phyloP scores from a whole-genome alignment of 306 rosid species.

The Canavalia ensiformis region DNA sequence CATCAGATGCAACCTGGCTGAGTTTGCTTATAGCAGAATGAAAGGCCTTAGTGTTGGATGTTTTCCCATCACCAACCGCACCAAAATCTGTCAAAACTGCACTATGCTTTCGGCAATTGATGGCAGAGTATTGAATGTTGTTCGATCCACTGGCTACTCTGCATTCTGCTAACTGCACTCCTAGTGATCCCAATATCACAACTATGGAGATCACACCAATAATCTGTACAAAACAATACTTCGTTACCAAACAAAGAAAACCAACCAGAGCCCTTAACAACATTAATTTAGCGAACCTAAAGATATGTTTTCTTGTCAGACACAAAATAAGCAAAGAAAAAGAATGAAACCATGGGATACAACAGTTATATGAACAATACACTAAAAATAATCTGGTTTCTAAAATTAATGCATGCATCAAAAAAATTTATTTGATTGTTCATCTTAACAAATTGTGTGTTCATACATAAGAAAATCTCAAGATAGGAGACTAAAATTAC shows the following conservation, averaged over 20 bases:
- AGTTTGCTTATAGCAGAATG: slow-evolving; percentile 61
- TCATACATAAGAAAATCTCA: not conserved
- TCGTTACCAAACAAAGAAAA: not conserved
- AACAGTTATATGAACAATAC: slow-evolving; percentile 4
- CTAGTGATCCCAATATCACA: slow-evolving; percentile 39
- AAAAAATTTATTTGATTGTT: not conserved
- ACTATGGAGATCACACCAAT: slow-evolving; percentile 4
- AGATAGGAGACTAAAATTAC: slow-evolving; percentile 35
- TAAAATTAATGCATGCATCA: not conserved
- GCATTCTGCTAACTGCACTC: slow-evolving; percentile 47
- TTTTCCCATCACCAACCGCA: slow-evolving; percentile 81
- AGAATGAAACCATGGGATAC: not conserved
- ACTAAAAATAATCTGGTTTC: not conserved
- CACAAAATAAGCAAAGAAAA: not conserved
- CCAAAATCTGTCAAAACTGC: slow-evolving; percentile 77
- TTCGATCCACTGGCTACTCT: not conserved
- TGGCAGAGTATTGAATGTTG: slow-evolving; percentile 30
- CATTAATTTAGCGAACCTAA: not conserved
- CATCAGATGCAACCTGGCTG: slow-evolving; percentile 57
- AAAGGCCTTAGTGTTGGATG: slow-evolving; percentile 75
- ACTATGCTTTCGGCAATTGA: slow-evolving; percentile 69
- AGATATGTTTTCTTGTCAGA: not conserved
- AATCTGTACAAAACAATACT: slow-evolving; percentile 37
- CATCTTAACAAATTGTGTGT: not conserved
- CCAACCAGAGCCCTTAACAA: not conserved